Evolutionary conservation across 2,329 filamentous ascomycete genomes (phyloP).

Genomic region (Xylariaceae sp.): DNA sequence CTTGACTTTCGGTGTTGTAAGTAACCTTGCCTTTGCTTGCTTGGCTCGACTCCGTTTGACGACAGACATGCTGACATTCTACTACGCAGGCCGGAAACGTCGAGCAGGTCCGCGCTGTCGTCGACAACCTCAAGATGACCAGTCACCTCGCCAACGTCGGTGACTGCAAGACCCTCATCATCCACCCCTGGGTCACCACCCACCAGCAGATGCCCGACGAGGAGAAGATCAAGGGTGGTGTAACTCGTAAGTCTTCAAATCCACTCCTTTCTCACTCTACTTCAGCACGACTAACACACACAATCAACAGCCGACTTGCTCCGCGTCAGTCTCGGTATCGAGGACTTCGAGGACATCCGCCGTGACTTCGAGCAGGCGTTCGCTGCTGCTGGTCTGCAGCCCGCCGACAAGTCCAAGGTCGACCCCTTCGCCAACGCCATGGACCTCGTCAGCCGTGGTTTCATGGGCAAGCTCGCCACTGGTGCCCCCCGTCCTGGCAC

Average conservation of each 20-base stretch:
- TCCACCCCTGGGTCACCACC: conserved; percentile 68
- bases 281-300: background rate
- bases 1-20: conserved; percentile 66
- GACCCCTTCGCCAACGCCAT: conserved; percentile 30
- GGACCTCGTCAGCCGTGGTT: conserved; percentile 29
- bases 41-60: conserved; percentile 38
- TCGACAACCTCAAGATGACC: conserved; percentile 67
- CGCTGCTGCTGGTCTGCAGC: conserved; percentile 34
- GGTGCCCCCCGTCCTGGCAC: conserved; percentile 30
- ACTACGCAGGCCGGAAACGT: conserved; percentile 32
- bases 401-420: conserved; percentile 24
- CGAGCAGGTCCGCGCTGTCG: conserved; percentile 43
- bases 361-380: conserved; percentile 66
- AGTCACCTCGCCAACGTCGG: conserved; percentile 71
- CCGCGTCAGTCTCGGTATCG: conserved; percentile 64
- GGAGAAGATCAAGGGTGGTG: conserved; percentile 59
- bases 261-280: background rate
- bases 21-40: conserved; percentile 31
- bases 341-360: conserved; percentile 69
- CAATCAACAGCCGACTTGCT: conserved; percentile 48
- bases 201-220: conserved; percentile 64
- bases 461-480: conserved; percentile 31
- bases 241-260: conserved; percentile 41
- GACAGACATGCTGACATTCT: background rate
- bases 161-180: conserved; percentile 66